Evolutionary conservation across 225 moss, liverwort and hornwort genomes (phyloP).

Genomic region (Polytrichum commune): DNA sequence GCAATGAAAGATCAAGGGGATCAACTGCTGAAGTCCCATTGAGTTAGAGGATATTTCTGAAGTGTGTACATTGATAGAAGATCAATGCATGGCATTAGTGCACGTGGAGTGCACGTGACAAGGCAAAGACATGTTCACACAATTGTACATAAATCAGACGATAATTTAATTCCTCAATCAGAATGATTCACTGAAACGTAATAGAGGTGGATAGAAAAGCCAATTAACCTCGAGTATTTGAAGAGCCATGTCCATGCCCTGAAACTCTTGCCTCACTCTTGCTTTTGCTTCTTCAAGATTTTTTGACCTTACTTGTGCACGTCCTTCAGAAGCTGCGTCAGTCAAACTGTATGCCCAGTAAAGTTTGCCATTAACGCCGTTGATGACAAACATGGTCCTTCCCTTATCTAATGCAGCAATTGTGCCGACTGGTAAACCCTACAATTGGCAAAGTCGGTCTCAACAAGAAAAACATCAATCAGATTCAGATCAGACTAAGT

Average conservation of each 20-base stretch:
- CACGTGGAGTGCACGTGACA: no score
- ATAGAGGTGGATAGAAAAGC: background rate
- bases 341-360: slow-evolving; percentile 61
- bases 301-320: slow-evolving; percentile 48
- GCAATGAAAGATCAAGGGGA: no score
- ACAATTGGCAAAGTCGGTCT: slow-evolving; percentile 5
- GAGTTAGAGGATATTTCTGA: no score
- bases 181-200: no score
- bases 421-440: slow-evolving; percentile 42
- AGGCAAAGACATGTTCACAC: no score
- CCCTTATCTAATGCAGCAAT: slow-evolving; percentile 29
- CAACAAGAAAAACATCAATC: background rate
- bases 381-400: slow-evolving; percentile 54
- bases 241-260: slow-evolving; percentile 54
- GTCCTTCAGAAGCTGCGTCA: slow-evolving; percentile 46
- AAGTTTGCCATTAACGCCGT: slow-evolving; percentile 45
- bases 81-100: no score
- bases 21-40: no score
- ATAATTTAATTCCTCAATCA: no score
- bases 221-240: slow-evolving; percentile 44
- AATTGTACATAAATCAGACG: no score
- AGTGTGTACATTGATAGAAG: no score
- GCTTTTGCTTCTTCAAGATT: slow-evolving; percentile 44
- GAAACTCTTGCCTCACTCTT: slow-evolving; percentile 46
- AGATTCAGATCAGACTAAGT: no score